phyloP scores from a whole-genome alignment of 495 filamentous ascomycete species.

The Aspergillus incahuasiensis region DNA sequence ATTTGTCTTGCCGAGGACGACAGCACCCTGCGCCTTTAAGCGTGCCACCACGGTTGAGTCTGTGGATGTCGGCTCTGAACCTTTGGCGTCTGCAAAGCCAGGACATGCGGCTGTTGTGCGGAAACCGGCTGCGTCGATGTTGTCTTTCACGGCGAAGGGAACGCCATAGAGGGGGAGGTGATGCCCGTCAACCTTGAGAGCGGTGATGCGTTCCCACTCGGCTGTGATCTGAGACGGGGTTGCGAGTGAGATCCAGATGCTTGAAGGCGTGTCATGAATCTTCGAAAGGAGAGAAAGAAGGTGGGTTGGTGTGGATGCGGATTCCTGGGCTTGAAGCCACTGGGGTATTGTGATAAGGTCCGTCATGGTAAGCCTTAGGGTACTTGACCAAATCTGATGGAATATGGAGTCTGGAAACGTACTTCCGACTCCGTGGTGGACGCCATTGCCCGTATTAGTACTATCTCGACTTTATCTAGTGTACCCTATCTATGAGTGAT shows the following conservation, averaged over 20 bases:
- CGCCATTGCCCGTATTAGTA: background rate
- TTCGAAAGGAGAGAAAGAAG: conserved; percentile 8
- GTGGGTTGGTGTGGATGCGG: conserved; percentile 1
- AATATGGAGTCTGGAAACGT: background rate
- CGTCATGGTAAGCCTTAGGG: too few species aligned
- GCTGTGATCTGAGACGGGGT: conserved; percentile 9
- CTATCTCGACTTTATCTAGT: background rate
- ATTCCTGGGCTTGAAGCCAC: conserved; percentile 12
- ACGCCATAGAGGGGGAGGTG: conserved; percentile 59
- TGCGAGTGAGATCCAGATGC: conserved; percentile 17
- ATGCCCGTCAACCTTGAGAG: conserved; percentile 18
- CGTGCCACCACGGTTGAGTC: conserved; percentile 17
- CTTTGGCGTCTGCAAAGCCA: conserved; percentile 37
- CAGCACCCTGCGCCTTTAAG: conserved; percentile 43
- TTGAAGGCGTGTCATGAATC: conserved; percentile 1
- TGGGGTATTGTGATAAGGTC: conserved; percentile 2
- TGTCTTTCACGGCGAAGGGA: conserved; percentile 63
- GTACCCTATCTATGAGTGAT: background rate
- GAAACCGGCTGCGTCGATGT: conserved; percentile 54
- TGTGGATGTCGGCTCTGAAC: conserved; percentile 32
- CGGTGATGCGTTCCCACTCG: conserved; percentile 10
- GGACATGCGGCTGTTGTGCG: conserved; percentile 58
- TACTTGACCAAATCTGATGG: too few species aligned
- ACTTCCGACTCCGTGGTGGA: background rate
- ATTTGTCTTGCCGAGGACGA: conserved; percentile 64